Evolutionary conservation across 331 rosid genomes (phyloP), one percentile per base, ranked within the genome.

Genomic region (Stylosanthes scabra): DNA sequence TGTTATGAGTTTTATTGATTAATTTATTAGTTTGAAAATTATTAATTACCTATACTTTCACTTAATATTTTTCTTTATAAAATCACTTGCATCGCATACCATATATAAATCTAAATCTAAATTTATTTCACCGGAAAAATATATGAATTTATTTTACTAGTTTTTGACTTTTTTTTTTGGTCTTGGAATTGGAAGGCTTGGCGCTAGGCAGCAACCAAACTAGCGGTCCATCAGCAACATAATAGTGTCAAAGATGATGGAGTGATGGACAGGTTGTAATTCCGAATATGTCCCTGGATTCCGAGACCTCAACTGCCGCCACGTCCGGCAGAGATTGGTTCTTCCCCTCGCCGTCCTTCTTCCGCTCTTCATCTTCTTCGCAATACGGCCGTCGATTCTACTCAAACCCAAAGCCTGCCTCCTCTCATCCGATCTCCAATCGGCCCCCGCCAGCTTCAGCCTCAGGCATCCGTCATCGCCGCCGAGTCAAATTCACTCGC

Each of bases 341-440:
- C 82, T 92, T 87, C 78, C 97, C 93, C 16, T 83, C 98, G 8
- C 93, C 88, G 76, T 83, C 94, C 27, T 83, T 74, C 83, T 5
- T 71, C 76, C 82, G 86, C 51, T 68, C 83, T 60, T 66, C 82
- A n/a, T n/a, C n/a, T n/a, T 72, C 89, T 1, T 57, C 74, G 2
- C 85, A 77, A 37, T 59, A 77, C 67, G 80, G 79, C 55, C 91
- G 89, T 8, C 80, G 84, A 51, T 89, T 85, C 84, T 55, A 83
- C 65, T 59, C 89, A 39, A 81, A 81, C 10, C 62, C 90, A 62
- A 87, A 42, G 12, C 80, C 82, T 3, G 37, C 39, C 37, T 31
- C 4, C 54, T 15, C 76, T 55, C 52, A 66, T 42, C 72, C 64
- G 40, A 58, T 58, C 10, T 77, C 68, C 76, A 79, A 54, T 65